Evolutionary conservation across 2,329 filamentous ascomycete genomes (phyloP).

Genomic region (Domatiomyces catenatus): DNA sequence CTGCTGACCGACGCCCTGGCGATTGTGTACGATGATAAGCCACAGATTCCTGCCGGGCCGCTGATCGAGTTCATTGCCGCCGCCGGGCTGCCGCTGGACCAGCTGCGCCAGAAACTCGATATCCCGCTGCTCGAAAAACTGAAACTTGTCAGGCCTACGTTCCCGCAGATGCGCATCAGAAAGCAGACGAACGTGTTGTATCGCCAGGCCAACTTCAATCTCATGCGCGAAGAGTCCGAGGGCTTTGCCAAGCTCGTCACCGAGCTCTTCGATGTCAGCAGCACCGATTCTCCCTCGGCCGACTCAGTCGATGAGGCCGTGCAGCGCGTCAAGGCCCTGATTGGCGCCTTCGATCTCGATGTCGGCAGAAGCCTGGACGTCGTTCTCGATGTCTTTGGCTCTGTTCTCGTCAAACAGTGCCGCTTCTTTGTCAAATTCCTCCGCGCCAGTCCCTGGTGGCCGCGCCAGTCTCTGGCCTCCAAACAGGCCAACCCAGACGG

Average conservation of each 20-base stretch:
- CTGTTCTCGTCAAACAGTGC: conserved; percentile 80
- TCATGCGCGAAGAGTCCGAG: conserved; percentile 87
- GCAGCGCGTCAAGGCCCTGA: conserved; percentile 80
- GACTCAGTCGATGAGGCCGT: conserved; percentile 74
- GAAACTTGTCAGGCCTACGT: conserved; percentile 71
- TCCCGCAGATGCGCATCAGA: conserved; percentile 66
- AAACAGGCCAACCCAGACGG: conserved; percentile 30
- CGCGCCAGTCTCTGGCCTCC: conserved; percentile 32
- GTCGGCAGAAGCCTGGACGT: conserved; percentile 90
- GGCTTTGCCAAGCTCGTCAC: conserved; percentile 94
- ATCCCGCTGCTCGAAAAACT: conserved; percentile 57
- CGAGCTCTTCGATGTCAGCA: conserved; percentile 81
- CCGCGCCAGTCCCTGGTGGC: conserved; percentile 93
- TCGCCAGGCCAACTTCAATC: conserved; percentile 90
- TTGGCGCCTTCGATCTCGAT: conserved; percentile 92
- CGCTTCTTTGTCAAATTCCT: conserved; percentile 91
- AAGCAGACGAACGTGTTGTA: conserved; percentile 89
- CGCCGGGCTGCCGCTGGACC: conserved; percentile 53
- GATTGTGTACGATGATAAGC: conserved; percentile 59
- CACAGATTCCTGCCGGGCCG: conserved; percentile 31
- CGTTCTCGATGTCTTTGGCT: conserved; percentile 85
- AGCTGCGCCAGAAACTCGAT: conserved; percentile 75
- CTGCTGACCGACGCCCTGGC: conserved; percentile 41
- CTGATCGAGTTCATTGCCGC: conserved; percentile 56
- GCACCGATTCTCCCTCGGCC: conserved; percentile 54